These are phyloP conservation scores for Apiospora sp. DNA, from an alignment of 2,329 filamentous ascomycete species.

Conservation along the genomic window DNA sequence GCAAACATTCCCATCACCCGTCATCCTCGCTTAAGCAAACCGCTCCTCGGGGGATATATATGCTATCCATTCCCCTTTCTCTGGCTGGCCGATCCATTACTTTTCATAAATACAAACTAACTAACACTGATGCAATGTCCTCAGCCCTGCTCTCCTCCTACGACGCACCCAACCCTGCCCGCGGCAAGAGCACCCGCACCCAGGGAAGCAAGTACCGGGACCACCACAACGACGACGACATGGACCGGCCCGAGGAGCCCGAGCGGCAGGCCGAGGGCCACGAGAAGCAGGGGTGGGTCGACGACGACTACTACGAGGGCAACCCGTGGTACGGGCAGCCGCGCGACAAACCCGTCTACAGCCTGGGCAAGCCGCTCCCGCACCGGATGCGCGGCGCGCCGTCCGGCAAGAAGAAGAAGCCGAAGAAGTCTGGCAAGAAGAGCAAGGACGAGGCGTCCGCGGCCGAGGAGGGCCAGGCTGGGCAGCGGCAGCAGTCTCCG, in stretches of 20 bases:
- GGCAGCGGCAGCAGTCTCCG: slow-evolving; percentile 25
- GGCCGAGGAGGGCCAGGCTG: slow-evolving; percentile 23
- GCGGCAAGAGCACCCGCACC: neutral
- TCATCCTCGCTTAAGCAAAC: neutral
- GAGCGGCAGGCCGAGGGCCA: neutral
- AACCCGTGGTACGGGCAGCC: slow-evolving; percentile 37
- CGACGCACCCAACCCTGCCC: neutral
- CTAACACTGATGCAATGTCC: neutral
- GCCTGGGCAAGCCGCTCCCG: slow-evolving; percentile 37
- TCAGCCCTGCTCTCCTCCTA: too few relatives aligned
- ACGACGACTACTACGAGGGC: slow-evolving; percentile 34
- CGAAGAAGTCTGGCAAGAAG: slow-evolving; percentile 20
- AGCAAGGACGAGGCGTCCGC: slow-evolving; percentile 23
- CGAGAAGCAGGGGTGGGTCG: slow-evolving; percentile 31
- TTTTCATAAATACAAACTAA: neutral
- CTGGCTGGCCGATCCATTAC: too few relatives aligned
- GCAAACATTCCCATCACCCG: neutral
- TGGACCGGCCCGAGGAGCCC: slow-evolving; percentile 8
- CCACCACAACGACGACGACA: neutral
- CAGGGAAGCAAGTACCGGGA: neutral
- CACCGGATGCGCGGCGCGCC: slow-evolving; percentile 29
- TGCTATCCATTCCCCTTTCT: neutral
- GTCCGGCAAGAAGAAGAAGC: slow-evolving; percentile 20
- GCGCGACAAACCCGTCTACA: slow-evolving; percentile 37
- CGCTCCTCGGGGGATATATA: neutral